Evolutionary conservation across 2,329 filamentous ascomycete genomes (phyloP), one percentile per base, ranked within the genome.

Genomic region (Aureobasidium sp.): DNA sequence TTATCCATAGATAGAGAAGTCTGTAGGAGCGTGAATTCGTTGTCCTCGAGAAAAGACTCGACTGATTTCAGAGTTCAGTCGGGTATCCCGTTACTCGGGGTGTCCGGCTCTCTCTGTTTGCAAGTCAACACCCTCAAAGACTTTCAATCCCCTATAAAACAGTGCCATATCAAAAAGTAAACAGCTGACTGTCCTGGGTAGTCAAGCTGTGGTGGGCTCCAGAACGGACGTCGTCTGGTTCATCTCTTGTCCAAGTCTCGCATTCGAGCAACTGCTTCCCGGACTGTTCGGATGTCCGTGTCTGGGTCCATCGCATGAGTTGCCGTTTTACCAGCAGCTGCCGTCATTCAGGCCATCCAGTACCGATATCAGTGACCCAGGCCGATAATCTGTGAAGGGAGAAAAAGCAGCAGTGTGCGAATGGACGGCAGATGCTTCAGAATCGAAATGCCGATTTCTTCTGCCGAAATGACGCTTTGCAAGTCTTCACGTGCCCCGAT

Each of bases 331-430:
- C 15, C 27, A 57, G 12, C 39, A 48, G 42, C 34, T 58, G 42
- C 55, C 55, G 55, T 37, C 42, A 39, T 47, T 48, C 42, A 9
- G 15, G 55, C 37, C 20, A 17, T 39, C 22, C 55, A 48, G 42
- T 58, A 58, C 55, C 55, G 55, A 58, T 58, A 25, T 48, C 42
- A 17, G 48, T 12, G 27, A 20, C 27, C 45, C 55, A 37, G 45
- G 55, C 55, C 55, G 29, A 58, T 20, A 37, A 31, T 48, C 55
- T n/a, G 55, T 58, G 42, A 48, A 36, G 55, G 55, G 29, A 48
- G 36, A 17, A 58, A 34, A 36, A 39, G 39, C 31, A 37, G 44
- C 22, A 34, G 31, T 34, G 27, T 51, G 47, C 47, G 47, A 29
- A 31, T 20, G 47, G 6, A 29, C 57, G 57, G 57, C 57, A 60